Base-by-base conservation (phyloP, 768 basidiomycete genomes). In the Naganishia friedmannii region DNA sequence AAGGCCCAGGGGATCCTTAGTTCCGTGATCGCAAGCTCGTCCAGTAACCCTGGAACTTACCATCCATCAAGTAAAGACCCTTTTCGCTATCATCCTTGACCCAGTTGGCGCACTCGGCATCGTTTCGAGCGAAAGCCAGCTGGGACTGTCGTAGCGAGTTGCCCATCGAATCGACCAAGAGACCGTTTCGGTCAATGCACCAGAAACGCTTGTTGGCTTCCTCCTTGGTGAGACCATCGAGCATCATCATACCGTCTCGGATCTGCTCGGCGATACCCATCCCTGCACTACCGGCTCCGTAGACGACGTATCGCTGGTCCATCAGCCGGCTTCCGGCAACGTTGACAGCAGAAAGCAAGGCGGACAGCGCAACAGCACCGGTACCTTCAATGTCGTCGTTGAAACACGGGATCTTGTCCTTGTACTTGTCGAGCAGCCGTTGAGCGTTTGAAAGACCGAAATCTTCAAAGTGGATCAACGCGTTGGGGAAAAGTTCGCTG, bases 241-340 rank as follows among this genome's bases (percentile, higher is more conserved):
- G 76, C 55, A 86, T 77, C 67, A 89, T 84, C 69, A 92, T 87
- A 5, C 90, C 91, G 73, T 90, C 89, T 19, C 90, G 86, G 65
- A 93, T 76, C 68, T 76, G 75, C 26, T 73, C 66, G 26, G 75
- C 75, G 45, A 76, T 73, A 19, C 92, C 92, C 67, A 91, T 84
- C 0, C 92, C 92, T 0, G 92, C 91, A 0, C 76, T 78, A 42
- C 83, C 92, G 0, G 90, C 88, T 15, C 92, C 92, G 77, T 89
- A 90, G 67, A 93, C 84, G 70, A 92, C 82, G 76, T 87, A 87
- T 7, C 90, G 86, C 77, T 93, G 92, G 69, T 90, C 89, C 8
- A 85, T 82, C 45, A 94, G 83, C 74, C 85, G 84, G 46, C 29
- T 69, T 65, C 73, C 70, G 54, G 75, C 72, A 28, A 74, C 70